These are phyloP conservation scores for Casuarina equisetifolia DNA, from an alignment of 306 rosid genomes.

Conservation along the genomic window DNA sequence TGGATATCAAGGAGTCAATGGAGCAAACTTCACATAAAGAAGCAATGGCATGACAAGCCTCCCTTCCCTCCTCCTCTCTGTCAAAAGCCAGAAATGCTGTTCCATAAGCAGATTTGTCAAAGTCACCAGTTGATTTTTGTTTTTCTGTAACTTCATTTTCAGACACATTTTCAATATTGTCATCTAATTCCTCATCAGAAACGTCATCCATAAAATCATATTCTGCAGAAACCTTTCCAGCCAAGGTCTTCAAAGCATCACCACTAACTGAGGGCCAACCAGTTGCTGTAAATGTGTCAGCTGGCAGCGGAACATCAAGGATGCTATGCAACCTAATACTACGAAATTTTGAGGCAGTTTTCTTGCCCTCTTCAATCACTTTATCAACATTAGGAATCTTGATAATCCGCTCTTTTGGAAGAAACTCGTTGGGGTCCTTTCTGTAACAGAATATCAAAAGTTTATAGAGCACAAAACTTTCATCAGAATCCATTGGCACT, in stretches of 20 bases:
- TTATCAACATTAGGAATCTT: conserved; percentile 74
- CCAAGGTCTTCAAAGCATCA: conserved; percentile 72
- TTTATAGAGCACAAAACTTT: conserved; percentile 2
- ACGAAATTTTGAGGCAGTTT: conserved; percentile 60
- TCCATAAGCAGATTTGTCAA: conserved; percentile 61
- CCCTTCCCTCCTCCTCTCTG: conserved; percentile 64
- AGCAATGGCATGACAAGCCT: conserved; percentile 96
- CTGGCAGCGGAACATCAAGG: conserved; percentile 42
- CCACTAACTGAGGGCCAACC: conserved; percentile 97
- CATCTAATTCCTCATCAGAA: conserved; percentile 27
- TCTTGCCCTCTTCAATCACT: conserved; percentile 77
- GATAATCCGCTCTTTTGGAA: conserved; percentile 64
- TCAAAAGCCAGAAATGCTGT: conserved; percentile 68
- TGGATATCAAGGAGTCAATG: conserved; percentile 84
- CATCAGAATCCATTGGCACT: not conserved
- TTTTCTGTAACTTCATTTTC: conserved; percentile 35
- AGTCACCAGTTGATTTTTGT: conserved; percentile 20
- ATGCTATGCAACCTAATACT: conserved; percentile 50
- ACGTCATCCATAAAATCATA: conserved; percentile 53
- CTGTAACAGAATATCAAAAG: conserved; percentile 46
- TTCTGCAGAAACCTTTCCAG: conserved; percentile 87
- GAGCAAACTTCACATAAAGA: conserved; percentile 96
- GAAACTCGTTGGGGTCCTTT: conserved; percentile 49
- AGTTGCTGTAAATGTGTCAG: conserved; percentile 74
- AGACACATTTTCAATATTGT: conserved; percentile 38